These are phyloP conservation scores for Verticillium nubilum DNA, from an alignment of 2,329 filamentous ascomycete species.

Conservation along the genomic window DNA sequence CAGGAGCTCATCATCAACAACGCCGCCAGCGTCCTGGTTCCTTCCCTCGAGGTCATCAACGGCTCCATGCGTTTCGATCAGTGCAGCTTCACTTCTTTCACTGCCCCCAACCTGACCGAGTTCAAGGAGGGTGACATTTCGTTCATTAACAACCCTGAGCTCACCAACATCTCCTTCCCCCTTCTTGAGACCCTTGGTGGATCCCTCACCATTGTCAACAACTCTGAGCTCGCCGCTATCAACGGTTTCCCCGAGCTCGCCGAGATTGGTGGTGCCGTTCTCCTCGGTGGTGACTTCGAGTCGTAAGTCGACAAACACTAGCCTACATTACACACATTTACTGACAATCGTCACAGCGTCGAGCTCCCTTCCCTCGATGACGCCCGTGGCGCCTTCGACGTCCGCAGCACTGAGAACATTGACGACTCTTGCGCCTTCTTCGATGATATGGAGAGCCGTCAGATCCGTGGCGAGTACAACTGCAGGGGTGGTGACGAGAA, in stretches of 20 bases:
- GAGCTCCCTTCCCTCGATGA: conserved; percentile 60
- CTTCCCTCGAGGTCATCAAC: conserved; percentile 67
- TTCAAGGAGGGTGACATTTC: conserved; percentile 56
- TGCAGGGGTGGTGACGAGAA: conserved; percentile 47
- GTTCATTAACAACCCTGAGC: conserved; percentile 56
- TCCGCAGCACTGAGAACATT: conserved; percentile 62
- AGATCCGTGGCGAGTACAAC: conserved; percentile 41
- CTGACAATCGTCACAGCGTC: conserved; percentile 47
- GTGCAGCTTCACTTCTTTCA: conserved; percentile 62
- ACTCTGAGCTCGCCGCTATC: conserved; percentile 65
- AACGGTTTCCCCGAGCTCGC: conserved; percentile 63
- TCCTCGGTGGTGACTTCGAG: conserved; percentile 79
- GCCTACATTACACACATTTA: conserved; percentile 20
- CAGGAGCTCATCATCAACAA: conserved; percentile 57
- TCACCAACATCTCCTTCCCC: conserved; percentile 73
- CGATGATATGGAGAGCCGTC: conserved; percentile 33
- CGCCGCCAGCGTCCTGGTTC: conserved; percentile 67
- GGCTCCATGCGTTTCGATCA: conserved; percentile 80
- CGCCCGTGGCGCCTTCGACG: conserved; percentile 67
- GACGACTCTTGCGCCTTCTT: conserved; percentile 47
- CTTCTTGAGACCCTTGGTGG: conserved; percentile 63
- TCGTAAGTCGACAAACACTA: conserved; percentile 21
- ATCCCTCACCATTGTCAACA: conserved; percentile 84
- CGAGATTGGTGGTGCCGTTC: conserved; percentile 72
- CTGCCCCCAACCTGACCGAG: conserved; percentile 64